Base-by-base conservation (phyloP, 768 basidiomycete genomes). In the Auricularia cornea region DNA sequence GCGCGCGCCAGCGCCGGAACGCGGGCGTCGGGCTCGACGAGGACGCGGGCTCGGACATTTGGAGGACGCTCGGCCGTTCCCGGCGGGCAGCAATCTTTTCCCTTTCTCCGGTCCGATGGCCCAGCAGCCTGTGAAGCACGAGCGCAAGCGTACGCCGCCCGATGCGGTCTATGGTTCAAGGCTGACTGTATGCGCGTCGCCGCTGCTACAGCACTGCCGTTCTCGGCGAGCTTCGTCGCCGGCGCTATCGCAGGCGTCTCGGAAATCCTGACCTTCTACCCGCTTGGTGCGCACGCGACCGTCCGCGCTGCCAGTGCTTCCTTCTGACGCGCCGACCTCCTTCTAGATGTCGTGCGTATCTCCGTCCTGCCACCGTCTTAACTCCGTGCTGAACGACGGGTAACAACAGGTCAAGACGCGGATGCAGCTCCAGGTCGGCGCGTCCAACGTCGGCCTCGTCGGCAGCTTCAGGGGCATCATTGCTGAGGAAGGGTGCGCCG, bases 331-430 rank as follows among this genome's bases (percentile, higher is more conserved):
- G 44, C 11, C 10, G 20, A 16, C 11, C 1, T 23, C 6, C 6
- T 48, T 23, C 35, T 51, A 89, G 93, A 96, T 91, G 94, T 96
- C 70, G 91, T 93, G 76, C 70, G 91, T 84, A 8, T 11, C 16
- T 16, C 41, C 23, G 11, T 52, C 3, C 29, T 38, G 28, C 26
- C 29, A 52, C 51, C 44, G 32, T 35, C 16, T 30, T 44, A 31
- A 31, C 40, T 51, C 20, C n/a, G n/a, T n/a, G n/a, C n/a, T n/a
- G n/a, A n/a, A n/a, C n/a, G n/a, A n/a, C n/a, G n/a, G n/a, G n/a
- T n/a, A n/a, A n/a, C n/a, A n/a, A n/a, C 71, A 94, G 91, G 94
- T 98, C 72, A 98, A 99, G 79, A 99, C 97, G 26, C 91, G 97
- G 30, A 95, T 98, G 87, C 97, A 99, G 73, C 81, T 99, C n/a